Percentiles rank a stretch among this genome's conserved stretches.
Evolutionary conservation across 2,329 filamentous ascomycete genomes (phyloP).

Genomic region (Huntiella abstrusa): DNA sequence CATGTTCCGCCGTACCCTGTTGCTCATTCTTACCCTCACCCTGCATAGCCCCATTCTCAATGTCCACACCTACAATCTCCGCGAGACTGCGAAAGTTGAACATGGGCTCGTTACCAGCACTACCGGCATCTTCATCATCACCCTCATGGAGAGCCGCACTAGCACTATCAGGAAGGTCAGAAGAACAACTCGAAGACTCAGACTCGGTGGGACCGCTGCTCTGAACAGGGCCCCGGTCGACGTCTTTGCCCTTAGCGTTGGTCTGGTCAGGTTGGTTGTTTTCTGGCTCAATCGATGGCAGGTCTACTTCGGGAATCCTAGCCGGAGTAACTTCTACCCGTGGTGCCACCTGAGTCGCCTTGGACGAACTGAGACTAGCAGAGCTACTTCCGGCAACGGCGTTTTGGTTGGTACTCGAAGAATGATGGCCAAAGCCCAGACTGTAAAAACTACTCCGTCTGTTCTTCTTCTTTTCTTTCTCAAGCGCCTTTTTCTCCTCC

Average conservation of each 20-base stretch:
- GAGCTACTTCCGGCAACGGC: too few relatives aligned
- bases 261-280: slow-evolving; percentile 1
- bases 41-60: slow-evolving; percentile 14
- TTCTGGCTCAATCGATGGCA: slow-evolving; percentile 3
- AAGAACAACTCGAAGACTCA: slow-evolving; percentile 59
- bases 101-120: slow-evolving; percentile 49
- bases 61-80: slow-evolving; percentile 55
- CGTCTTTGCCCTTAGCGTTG: slow-evolving; percentile 46
- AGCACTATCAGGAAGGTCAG: slow-evolving; percentile 34
- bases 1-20: slow-evolving; percentile 2
- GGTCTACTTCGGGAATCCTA: slow-evolving; percentile 16
- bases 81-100: slow-evolving; percentile 84
- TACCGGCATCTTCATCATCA: slow-evolving; percentile 30
- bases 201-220: slow-evolving; percentile 37
- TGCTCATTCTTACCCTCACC: slow-evolving; percentile 4
- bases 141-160: slow-evolving; percentile 26
- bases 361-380: slow-evolving; percentile 14
- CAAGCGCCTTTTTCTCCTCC: slow-evolving; percentile 68
- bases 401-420: too few relatives aligned
- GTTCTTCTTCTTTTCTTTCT: slow-evolving; percentile 72
- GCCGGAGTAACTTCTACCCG: slow-evolving; percentile 30
- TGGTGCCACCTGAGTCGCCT: slow-evolving; percentile 30
- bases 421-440: slow-evolving; percentile 23
- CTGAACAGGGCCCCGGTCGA: slow-evolving; percentile 31
- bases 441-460: slow-evolving; percentile 29